Evolutionary conservation across 2,329 filamentous ascomycete species (phyloP), one percentile per base, ranked within the genome.

Genomic region (Stagonosporopsis cucurbitacearum): DNA sequence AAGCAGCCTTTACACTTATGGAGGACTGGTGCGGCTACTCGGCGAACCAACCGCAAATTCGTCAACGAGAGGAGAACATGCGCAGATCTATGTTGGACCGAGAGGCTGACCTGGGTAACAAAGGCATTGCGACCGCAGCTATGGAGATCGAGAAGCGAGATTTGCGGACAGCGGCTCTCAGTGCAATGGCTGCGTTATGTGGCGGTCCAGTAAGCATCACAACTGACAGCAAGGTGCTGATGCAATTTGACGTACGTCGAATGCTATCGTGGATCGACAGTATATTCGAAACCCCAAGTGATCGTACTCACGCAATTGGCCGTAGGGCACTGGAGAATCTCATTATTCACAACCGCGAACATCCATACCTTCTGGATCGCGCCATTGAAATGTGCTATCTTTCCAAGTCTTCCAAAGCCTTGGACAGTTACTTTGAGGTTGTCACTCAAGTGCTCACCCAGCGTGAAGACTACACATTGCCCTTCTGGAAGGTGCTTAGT

Each of bases 1-100:
- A 97, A 72, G 97, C 95, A 5, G 90, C 94, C 0, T 99, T 99
- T 71, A 88, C 93, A 0, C 79, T 99, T 43, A 98, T 99, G 93
- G 95, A 99, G 76, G 94, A 98, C 63, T 99, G 96, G 96, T 99
- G 95, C 72, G 95, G 95, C 2, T 97, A 96, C 73, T 96, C 93
- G 7, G 92, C 93, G 0, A 96, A 97, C 62, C 92, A 96, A 71
- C 82, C 80, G 13, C 90, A 96, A 62, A 90, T 96, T 36, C 86
- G 88, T 5, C 87, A 88, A 54, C 84, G 92, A 58, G 93, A 97
- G 75, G 90, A 96, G 59, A 89, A 86, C 32, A 96, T 97, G 88
- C 85, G 91, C 39, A 90, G 93, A 64, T 91, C 90, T 2, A 83
- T 95, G 63, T 87, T 96, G 32, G 87, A 94, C 48, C 89, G 92